Percentiles rank a stretch among this genome's conserved stretches.
Evolutionary conservation across 495 filamentous ascomycete genomes (phyloP).

Genomic region (Annulohypoxylon bovei): DNA sequence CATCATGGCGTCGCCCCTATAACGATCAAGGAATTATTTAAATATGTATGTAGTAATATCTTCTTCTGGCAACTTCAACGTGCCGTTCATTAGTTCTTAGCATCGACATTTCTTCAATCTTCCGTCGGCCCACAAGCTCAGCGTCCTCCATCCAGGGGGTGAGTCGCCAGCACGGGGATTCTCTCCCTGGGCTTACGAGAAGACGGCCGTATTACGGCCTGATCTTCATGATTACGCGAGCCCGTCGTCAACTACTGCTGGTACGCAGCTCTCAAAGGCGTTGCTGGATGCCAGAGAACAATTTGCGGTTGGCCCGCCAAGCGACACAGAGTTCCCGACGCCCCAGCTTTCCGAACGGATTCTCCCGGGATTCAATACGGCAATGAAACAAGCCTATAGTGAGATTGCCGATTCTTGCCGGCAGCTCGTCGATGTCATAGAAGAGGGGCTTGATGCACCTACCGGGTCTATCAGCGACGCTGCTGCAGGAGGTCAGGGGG

Average conservation of each 20-base stretch:
- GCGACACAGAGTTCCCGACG: not conserved
- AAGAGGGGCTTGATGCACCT: not conserved
- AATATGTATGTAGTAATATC: not conserved
- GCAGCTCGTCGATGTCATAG: not conserved
- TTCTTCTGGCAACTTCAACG: not conserved
- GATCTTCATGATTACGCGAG: not conserved
- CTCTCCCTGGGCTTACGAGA: not conserved
- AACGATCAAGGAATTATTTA: not conserved
- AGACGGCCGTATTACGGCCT: not conserved
- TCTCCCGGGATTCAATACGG: not conserved
- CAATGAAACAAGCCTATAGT: not conserved
- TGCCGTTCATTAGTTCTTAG: not conserved
- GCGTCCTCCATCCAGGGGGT: not conserved
- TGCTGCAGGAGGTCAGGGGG: not conserved
- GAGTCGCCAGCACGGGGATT: not conserved
- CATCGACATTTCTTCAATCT: not conserved
- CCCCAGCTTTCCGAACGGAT: not conserved
- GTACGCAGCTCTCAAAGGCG: not conserved
- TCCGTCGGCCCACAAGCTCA: not conserved
- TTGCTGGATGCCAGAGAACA: conserved; percentile 1
- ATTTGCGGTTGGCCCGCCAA: not conserved
- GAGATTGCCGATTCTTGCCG: not conserved
- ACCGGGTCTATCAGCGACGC: not conserved
- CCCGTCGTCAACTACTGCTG: not conserved
- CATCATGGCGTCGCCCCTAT: not conserved